Evolutionary conservation across 352 stramenopile species (phyloP).

Genomic region (Globisporangium radiosum): DNA sequence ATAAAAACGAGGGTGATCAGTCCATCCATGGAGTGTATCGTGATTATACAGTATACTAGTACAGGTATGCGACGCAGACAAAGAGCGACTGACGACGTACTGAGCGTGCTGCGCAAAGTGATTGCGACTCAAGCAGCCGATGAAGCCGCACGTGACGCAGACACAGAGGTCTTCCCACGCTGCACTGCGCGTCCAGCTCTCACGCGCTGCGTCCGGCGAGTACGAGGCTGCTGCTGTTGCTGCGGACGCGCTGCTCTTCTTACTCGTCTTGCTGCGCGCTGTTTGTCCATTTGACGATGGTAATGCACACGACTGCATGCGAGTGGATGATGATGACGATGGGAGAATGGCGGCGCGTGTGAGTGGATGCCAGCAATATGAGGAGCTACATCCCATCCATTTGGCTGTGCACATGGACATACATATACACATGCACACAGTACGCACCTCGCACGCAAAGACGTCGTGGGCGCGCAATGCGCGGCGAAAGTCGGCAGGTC

Average conservation of each 20-base stretch:
- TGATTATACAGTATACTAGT: background rate
- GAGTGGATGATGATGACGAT: background rate
- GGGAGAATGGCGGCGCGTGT: background rate
- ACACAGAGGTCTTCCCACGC: constrained; percentile 37
- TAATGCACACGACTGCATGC: background rate
- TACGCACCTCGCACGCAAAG: constrained; percentile 32
- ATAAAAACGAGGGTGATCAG: background rate
- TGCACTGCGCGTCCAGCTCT: constrained; percentile 26
- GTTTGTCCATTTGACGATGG: background rate
- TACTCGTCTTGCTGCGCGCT: background rate
- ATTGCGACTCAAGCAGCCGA: constrained; percentile 43
- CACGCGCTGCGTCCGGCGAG: constrained; percentile 7
- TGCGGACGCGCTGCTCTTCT: background rate
- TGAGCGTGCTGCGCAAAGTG: constrained; percentile 51
- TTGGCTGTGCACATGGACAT: too few relatives aligned
- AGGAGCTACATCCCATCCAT: background rate
- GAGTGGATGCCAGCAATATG: background rate
- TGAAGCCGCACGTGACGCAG: constrained; percentile 55
- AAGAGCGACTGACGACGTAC: constrained; percentile 12
- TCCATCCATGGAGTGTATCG: background rate
- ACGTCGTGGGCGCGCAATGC: constrained; percentile 38
- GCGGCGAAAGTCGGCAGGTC: constrained; percentile 38
- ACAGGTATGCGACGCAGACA: background rate
- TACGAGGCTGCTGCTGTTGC: background rate
- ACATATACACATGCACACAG: background rate